Evolutionary conservation across 2,329 filamentous ascomycete species (phyloP).

Genomic region (Cladophialophora yegresii): DNA sequence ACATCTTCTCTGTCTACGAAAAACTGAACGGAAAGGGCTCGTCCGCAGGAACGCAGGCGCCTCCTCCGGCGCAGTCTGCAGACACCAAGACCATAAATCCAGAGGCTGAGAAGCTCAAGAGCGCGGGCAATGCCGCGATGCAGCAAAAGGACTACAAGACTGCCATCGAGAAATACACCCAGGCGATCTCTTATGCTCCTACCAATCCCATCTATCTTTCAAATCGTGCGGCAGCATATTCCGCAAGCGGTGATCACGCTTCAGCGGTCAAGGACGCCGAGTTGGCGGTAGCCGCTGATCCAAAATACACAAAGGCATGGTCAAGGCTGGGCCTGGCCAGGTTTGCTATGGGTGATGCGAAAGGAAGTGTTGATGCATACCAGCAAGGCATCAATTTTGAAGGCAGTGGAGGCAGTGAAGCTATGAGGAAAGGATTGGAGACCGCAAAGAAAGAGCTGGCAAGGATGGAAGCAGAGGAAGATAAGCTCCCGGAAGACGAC

Average conservation of each 20-base stretch:
- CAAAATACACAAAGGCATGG: constrained; percentile 97
- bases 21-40: constrained; percentile 73
- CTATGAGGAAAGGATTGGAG: constrained; percentile 96
- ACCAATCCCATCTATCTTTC: constrained; percentile 94
- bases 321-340: constrained; percentile 85
- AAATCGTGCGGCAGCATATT: constrained; percentile 94
- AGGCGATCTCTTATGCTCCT: constrained; percentile 78
- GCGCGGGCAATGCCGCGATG: constrained; percentile 91
- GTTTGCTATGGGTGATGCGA: constrained; percentile 87
- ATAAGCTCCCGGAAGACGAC: constrained; percentile 53
- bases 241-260: constrained; percentile 78
- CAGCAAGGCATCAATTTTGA: constrained; percentile 89
- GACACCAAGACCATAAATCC: constrained; percentile 51
- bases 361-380: constrained; percentile 93
- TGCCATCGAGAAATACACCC: constrained; percentile 84
- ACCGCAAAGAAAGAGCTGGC: constrained; percentile 86
- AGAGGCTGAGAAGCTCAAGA: constrained; percentile 86
- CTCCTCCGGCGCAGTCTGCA: constrained; percentile 42
- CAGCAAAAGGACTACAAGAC: constrained; percentile 81
- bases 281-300: constrained; percentile 82
- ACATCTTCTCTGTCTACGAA: constrained; percentile 95
- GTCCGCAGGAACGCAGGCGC: constrained; percentile 47
- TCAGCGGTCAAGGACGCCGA: constrained; percentile 86
- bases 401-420: constrained; percentile 89
- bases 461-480: constrained; percentile 66